A percentile compares a stretch with the other conserved stretches of the same genome.
Evolutionary conservation across 495 filamentous ascomycete species (phyloP).

Genomic region (Penicillium simplicissimum): DNA sequence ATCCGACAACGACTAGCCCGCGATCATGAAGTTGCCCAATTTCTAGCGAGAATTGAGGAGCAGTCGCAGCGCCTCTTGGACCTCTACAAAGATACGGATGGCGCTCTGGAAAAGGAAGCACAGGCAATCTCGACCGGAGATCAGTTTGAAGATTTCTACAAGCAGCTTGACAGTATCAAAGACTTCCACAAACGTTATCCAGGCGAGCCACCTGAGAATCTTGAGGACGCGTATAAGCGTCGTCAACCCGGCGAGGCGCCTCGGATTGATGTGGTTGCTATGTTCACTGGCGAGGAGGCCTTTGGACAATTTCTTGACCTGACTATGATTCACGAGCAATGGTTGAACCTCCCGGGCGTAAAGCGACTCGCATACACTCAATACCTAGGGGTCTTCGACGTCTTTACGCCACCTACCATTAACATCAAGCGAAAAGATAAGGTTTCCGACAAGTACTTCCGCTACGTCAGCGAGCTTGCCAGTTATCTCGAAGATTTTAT

Average conservation of each 20-base stretch:
- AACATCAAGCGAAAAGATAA: constrained; percentile 77
- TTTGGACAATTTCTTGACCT: constrained; percentile 91
- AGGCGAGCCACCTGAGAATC: constrained; percentile 91
- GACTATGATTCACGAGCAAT: constrained; percentile 78
- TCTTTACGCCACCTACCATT: constrained; percentile 70
- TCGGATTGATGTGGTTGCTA: constrained; percentile 71
- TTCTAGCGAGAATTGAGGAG: constrained; percentile 79
- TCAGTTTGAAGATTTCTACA: constrained; percentile 89
- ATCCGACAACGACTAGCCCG: constrained; percentile 81
- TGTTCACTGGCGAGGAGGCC: constrained; percentile 95
- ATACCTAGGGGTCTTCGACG: constrained; percentile 87
- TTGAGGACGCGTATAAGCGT: constrained; percentile 87
- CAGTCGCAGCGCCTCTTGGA: constrained; percentile 80
- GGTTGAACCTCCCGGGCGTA: constrained; percentile 81
- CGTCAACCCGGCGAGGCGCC: constrained; percentile 59
- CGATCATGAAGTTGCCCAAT: constrained; percentile 88
- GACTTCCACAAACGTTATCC: constrained; percentile 88
- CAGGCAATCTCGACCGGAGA: constrained; percentile 84
- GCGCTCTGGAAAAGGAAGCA: constrained; percentile 70
- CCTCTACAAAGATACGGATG: constrained; percentile 80
- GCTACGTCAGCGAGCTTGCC: constrained; percentile 77
- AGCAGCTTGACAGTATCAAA: constrained; percentile 75
- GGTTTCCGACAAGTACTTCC: constrained; percentile 86
- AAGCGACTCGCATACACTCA: constrained; percentile 86
- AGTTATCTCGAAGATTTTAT: constrained; percentile 86